Conservation (phyloP, 1,139 yeast genomes). For the Pichia kudriavzevii region DNA sequence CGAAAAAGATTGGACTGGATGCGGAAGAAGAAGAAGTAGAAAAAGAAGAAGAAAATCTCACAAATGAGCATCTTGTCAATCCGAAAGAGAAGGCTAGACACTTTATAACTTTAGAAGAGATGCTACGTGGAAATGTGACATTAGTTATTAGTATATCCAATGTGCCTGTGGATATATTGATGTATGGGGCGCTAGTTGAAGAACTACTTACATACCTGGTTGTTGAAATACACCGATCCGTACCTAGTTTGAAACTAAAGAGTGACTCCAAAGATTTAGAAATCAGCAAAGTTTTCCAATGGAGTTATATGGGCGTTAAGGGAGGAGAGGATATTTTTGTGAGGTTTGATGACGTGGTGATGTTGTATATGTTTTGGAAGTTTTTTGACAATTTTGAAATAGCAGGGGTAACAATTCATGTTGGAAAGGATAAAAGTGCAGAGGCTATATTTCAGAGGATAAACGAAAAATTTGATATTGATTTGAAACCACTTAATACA, state of each 20-base stretch:
- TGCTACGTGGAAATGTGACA: background rate
- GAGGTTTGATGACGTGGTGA: conserved; percentile 22
- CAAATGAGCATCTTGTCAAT: background rate
- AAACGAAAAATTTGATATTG: conserved; percentile 1
- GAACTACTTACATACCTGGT: conserved; percentile 10
- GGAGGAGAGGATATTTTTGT: conserved; percentile 18
- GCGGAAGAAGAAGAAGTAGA: background rate
- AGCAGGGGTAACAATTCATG: background rate
- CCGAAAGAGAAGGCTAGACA: conserved; percentile 1
- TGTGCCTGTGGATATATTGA: conserved; percentile 7
- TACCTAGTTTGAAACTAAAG: conserved; percentile 2
- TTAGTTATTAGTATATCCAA: conserved; percentile 2
- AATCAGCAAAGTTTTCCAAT: conserved; percentile 11
- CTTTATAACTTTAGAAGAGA: background rate
- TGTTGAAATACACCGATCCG: conserved; percentile 1
- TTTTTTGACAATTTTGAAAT: conserved; percentile 9
- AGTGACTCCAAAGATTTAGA: conserved; percentile 1
- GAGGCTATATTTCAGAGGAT: conserved; percentile 4
- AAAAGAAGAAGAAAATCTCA: background rate
- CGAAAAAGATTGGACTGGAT: background rate
- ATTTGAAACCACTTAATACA: background rate
- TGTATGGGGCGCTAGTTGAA: conserved; percentile 10
- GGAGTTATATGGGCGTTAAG: conserved; percentile 19
- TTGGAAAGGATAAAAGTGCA: conserved; percentile 2
- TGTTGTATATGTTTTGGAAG: conserved; percentile 19